phyloP scores from a whole-genome alignment of 129 eudicot genomes.

The Centella asiatica region DNA sequence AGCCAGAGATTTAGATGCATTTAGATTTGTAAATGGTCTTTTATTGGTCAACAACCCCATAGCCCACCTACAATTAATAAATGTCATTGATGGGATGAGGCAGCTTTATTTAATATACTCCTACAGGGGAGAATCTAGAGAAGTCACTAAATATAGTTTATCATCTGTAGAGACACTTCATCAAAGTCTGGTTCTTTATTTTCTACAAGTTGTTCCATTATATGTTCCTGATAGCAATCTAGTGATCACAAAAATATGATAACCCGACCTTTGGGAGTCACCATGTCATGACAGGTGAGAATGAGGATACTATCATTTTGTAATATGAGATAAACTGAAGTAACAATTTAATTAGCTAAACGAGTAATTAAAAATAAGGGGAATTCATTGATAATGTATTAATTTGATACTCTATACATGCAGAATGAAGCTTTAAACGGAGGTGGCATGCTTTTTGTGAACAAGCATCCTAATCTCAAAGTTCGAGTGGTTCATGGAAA shows the following conservation, averaged over 20 bases:
- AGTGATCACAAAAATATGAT: background rate
- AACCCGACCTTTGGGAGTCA: background rate
- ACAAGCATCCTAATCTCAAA: conserved; percentile 69
- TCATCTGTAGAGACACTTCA: background rate
- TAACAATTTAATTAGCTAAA: too few species aligned
- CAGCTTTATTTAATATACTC: background rate
- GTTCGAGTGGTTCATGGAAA: conserved; percentile 94
- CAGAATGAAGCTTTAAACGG: conserved; percentile 89
- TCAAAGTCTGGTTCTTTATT: background rate
- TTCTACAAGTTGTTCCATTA: background rate
- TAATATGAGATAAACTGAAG: too few species aligned
- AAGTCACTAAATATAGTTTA: background rate
- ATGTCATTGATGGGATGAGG: background rate
- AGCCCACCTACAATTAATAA: too few species aligned
- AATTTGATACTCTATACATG: background rate
- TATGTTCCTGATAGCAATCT: background rate
- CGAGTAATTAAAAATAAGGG: background rate
- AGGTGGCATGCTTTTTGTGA: conserved; percentile 79
- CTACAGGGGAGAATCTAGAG: too few species aligned
- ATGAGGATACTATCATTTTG: background rate
- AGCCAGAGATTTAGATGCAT: too few species aligned
- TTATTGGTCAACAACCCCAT: too few species aligned
- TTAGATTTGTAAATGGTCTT: too few species aligned
- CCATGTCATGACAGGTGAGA: background rate
- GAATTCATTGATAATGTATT: background rate